Base-by-base conservation (phyloP, 192 early-diverging fungal species). In the Backusella liffmaniae region DNA sequence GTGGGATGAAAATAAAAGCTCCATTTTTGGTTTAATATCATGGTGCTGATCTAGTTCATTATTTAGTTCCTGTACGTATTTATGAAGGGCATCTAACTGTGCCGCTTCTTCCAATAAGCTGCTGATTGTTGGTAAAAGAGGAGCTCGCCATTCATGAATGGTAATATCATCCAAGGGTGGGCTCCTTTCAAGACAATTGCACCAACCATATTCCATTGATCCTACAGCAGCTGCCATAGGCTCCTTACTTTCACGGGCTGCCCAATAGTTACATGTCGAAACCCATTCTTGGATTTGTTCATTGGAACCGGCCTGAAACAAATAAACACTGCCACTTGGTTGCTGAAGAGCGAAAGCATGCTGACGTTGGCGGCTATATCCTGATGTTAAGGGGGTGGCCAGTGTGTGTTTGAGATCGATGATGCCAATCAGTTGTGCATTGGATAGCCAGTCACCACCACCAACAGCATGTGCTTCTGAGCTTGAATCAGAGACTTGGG, bases 181-280 rank as follows among this genome's bases (percentile, higher is more conserved):
- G 30, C 15, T 51, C 21, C 26, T 44, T 23, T 76, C 82, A 29
- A 89, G 42, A 37, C 82, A 84, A 32, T 80, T 77, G 62, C 91
- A 90, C 97, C 97, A 99, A 1, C 97, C 97, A 76, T 95, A 97
- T 76, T 99, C 97, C 83, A 93, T 89, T 75, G 92, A 97, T 68
- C 93, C 90, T 4, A 95, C 90, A 32, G 93, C 94, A 51, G 96
- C 96, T 16, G 87, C 79, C 83, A 98, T 82, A 4, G 97, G 97
- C 73, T 96, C 96, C 82, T 94, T 96, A 73, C 92, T 95, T 69
- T 92, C 92, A 35, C 96, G 84, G 7, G 96, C 95, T 3, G 96
- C 96, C 96, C 96, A 99, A 80, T 93, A 95, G 84, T 98, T 99
- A 74, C 96, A 94, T n/a, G 92, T 94, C 0, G 88, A 79, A 0